Conservation (phyloP, 306 rosid genomes). For the Vicia sativa region DNA sequence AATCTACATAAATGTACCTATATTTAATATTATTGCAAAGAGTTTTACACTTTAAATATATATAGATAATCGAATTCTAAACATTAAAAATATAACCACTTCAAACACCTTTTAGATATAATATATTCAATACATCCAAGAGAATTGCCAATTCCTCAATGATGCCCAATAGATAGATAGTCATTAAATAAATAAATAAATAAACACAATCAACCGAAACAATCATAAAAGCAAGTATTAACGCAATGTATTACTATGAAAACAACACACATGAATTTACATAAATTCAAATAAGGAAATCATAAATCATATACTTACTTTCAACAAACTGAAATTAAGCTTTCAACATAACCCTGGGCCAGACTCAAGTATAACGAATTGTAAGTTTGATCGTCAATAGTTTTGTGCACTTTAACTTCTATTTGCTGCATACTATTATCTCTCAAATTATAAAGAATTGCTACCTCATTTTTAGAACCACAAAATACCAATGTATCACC, state of each 20-base stretch:
- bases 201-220: no score
- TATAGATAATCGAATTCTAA: no score
- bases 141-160: no score
- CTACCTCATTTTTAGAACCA: neutral
- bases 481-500: neutral
- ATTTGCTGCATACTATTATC: neutral
- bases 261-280: neutral
- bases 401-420: neutral
- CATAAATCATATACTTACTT: neutral
- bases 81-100: no score
- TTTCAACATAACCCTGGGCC: neutral
- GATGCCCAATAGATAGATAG: no score
- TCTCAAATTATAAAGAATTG: slow-evolving; percentile 1
- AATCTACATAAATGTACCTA: no score
- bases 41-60: no score
- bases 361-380: neutral
- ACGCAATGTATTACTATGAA: neutral
- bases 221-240: no score
- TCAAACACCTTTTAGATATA: no score
- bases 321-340: neutral
- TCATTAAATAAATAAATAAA: no score
- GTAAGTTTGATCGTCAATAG: neutral
- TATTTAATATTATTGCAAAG: no score
- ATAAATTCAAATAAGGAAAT: neutral
- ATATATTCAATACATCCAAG: no score